Evolutionary conservation across 2,329 filamentous ascomycete genomes (phyloP).

Genomic region (Orbilia ellipsospora): DNA sequence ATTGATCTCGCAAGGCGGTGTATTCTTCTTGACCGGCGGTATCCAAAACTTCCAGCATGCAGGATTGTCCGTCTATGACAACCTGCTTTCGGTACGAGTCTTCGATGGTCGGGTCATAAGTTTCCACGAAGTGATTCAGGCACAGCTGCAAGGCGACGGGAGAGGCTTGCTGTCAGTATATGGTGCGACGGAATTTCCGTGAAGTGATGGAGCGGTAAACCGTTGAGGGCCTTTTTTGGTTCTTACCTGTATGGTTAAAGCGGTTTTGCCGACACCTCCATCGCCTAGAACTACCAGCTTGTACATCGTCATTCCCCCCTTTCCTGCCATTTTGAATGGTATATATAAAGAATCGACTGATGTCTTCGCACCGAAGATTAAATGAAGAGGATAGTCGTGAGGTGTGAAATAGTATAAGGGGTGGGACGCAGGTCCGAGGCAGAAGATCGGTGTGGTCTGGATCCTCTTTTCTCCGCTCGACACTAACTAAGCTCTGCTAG

Average conservation of each 20-base stretch:
- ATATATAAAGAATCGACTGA: not conserved
- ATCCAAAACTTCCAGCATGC: constrained; percentile 97
- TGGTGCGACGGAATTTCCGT: constrained; percentile 18
- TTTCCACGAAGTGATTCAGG: constrained; percentile 98
- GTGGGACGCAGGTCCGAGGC: constrained; percentile 9
- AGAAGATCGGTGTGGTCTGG: constrained; percentile 21
- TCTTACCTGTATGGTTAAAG: constrained; percentile 81
- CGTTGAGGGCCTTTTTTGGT: constrained; percentile 8
- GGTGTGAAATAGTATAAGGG: not conserved
- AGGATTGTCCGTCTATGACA: constrained; percentile 92
- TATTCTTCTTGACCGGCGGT: constrained; percentile 99
- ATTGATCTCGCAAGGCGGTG: constrained; percentile 94
- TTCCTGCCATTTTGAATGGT: constrained; percentile 50
- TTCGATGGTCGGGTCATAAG: constrained; percentile 88
- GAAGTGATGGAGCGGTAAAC: constrained; percentile 20
- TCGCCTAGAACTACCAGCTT: constrained; percentile 95
- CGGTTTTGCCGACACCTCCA: constrained; percentile 93
- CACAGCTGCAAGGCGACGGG: constrained; percentile 73
- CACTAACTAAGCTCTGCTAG: constrained; percentile 1
- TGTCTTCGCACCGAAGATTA: not conserved
- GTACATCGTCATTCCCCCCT: constrained; percentile 87
- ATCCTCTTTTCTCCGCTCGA: constrained; percentile 30
- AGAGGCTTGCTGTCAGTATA: constrained; percentile 30
- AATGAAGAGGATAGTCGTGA: not conserved
- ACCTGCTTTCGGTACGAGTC: constrained; percentile 89